phyloP scores from a whole-genome alignment of 176 grass and related monocot genomes.

The Olyra latifolia region DNA sequence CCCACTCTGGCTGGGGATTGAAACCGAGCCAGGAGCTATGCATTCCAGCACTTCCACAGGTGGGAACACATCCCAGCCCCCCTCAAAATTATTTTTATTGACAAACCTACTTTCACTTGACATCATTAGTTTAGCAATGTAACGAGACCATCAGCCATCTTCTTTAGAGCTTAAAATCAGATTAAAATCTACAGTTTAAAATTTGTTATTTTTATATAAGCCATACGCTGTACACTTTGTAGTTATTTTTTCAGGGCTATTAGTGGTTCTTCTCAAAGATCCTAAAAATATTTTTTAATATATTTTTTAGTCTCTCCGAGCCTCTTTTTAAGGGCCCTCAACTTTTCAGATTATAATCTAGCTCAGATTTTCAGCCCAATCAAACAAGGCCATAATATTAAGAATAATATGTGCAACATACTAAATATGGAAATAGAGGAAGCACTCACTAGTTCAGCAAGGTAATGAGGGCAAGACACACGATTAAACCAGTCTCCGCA shows the following conservation, averaged over 20 bases:
- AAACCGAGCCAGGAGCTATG: background rate
- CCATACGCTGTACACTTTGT: too few relatives aligned
- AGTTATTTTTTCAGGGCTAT: too few relatives aligned
- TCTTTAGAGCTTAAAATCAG: too few relatives aligned
- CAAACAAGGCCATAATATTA: background rate
- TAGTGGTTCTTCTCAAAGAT: too few relatives aligned
- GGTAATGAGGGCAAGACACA: constrained; percentile 91
- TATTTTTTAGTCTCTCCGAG: too few relatives aligned
- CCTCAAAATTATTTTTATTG: background rate
- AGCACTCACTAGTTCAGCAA: constrained; percentile 87
- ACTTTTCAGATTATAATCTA: too few relatives aligned
- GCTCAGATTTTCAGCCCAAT: too few relatives aligned
- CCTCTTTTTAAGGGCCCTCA: too few relatives aligned
- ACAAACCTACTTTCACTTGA: background rate
- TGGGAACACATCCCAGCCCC: background rate
- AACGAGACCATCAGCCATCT: background rate
- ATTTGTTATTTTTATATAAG: too few relatives aligned
- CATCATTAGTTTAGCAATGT: background rate
- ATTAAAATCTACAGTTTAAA: too few relatives aligned
- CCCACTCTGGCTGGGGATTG: background rate
- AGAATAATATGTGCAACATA: constrained; percentile 7
- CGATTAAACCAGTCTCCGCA: constrained; percentile 79
- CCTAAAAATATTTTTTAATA: too few relatives aligned
- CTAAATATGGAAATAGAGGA: constrained; percentile 12
- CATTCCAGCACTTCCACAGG: background rate